phyloP scores from a whole-genome alignment of 805 yeast species.

The Metschnikowia colocasiae region DNA sequence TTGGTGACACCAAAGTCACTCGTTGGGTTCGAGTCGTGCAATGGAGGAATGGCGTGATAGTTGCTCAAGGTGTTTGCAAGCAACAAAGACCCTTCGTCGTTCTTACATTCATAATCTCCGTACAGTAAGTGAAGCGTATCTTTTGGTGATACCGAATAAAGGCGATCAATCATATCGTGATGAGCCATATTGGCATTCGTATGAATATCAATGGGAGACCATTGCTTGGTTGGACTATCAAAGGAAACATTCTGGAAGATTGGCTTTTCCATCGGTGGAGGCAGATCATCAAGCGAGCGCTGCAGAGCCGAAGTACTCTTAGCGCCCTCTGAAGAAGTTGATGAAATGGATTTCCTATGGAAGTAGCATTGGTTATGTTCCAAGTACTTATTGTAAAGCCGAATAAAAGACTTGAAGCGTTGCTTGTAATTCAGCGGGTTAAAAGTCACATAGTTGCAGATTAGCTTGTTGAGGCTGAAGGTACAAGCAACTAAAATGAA shows the following conservation, averaged over 20 bases:
- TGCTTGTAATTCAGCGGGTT: slow-evolving; percentile 11
- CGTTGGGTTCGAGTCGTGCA: background rate
- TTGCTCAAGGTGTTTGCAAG: background rate
- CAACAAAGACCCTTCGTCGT: background rate
- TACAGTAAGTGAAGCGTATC: slow-evolving; percentile 33
- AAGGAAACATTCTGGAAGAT: slow-evolving; percentile 13
- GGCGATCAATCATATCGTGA: slow-evolving; percentile 23
- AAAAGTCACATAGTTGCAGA: slow-evolving; percentile 9
- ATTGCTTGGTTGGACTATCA: background rate
- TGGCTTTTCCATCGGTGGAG: slow-evolving; percentile 4
- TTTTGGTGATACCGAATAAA: slow-evolving; percentile 40
- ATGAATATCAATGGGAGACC: background rate
- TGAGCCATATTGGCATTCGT: slow-evolving; percentile 5
- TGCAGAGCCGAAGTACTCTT: background rate
- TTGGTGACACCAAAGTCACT: background rate
- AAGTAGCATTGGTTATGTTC: background rate
- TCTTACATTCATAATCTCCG: background rate
- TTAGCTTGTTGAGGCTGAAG: slow-evolving; percentile 12
- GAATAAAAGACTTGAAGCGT: slow-evolving; percentile 9
- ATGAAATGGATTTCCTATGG: slow-evolving; percentile 1
- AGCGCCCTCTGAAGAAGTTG: background rate
- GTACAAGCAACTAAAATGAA: slow-evolving; percentile 6
- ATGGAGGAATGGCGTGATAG: background rate
- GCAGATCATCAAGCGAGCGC: background rate
- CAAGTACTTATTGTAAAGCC: slow-evolving; percentile 6